Evolutionary conservation across 176 grass and related monocot species (phyloP), one percentile per base, ranked within the genome.

Genomic region (Lolium rigidum): DNA sequence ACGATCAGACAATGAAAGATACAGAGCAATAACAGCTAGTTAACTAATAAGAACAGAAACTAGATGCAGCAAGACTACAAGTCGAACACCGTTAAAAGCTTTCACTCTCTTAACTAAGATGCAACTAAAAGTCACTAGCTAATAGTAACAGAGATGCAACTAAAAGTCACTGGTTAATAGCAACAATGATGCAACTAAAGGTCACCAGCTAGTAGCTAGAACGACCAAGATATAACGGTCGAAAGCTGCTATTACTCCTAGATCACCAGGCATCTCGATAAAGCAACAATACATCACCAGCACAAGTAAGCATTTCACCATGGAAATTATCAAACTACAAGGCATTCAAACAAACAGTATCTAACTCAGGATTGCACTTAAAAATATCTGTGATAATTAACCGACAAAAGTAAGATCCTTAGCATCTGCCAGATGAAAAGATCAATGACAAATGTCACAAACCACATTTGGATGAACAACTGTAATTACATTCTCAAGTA

Each of bases 271-370:
- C 49, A 57, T 64, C 21, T 38, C 1, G 3, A 25, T 13, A 79
- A 49, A 46, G n/a, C n/a, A n/a, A n/a, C n/a, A n/a, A n/a, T n/a
- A 13, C 49, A 84, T 65, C 26, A 17, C 10, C 18, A 17, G 8
- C 58, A 65, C 60, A 63, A 50, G 28, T 22, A 75, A 22, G 15
- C 55, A 75, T 26, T 37, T 50, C 9, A 0, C 3, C 17, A 9
- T 7, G 16, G 6, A 14, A 49, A 47, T 11, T 76, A 37, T 51
- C 18, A 65, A n/a, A 86, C 72, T n/a, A n/a, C 44, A 24, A 38
- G 82, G 57, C 79, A 87, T 50, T 7, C 56, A 83, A 73, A 49
- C 14, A 72, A 24, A 20, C 55, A 59, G 6, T 31, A 47, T 67
- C 10, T 16, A 7, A 48, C 14, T 31, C 49, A 37, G 60, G 41